Conservation (phyloP, 495 filamentous ascomycete species). For the Pyrenopolyporus hunteri region DNA sequence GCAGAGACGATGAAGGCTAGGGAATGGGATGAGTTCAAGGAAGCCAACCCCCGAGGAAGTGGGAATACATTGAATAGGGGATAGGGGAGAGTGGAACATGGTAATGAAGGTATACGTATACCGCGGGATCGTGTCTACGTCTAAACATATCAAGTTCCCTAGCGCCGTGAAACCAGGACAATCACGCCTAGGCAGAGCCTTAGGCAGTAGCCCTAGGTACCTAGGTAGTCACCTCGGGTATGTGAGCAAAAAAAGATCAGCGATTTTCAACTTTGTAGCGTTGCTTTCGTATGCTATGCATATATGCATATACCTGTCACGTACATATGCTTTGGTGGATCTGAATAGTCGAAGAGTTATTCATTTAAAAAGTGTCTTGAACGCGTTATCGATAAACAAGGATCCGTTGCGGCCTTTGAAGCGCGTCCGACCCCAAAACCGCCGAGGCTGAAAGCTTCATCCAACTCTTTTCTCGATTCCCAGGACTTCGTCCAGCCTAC, state of each 20-base stretch:
- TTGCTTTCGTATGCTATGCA: not conserved
- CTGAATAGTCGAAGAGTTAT: not conserved
- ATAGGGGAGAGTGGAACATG: conserved; percentile 39
- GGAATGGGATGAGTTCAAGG: conserved; percentile 93
- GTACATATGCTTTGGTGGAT: too few species aligned
- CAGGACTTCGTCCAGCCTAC: not conserved
- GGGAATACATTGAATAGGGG: conserved; percentile 89
- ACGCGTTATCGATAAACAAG: not conserved
- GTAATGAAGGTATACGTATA: not conserved
- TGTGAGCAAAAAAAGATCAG: too few species aligned
- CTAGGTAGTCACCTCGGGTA: too few species aligned
- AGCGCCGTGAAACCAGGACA: not conserved
- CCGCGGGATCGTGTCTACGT: not conserved
- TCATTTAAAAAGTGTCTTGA: not conserved
- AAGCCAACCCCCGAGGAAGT: conserved; percentile 85
- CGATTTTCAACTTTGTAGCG: too few species aligned
- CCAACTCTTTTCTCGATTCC: conserved; percentile 7
- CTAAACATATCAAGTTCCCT: not conserved
- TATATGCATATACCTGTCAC: not conserved
- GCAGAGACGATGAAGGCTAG: conserved; percentile 90
- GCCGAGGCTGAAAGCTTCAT: conserved; percentile 8
- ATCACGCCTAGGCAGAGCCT: not conserved
- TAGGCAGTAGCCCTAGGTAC: too few species aligned
- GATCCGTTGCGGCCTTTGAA: not conserved
- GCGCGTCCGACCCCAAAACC: not conserved